Conservation (phyloP, 352 stramenopile genomes). For the Globisporangium orthogonon region DNA sequence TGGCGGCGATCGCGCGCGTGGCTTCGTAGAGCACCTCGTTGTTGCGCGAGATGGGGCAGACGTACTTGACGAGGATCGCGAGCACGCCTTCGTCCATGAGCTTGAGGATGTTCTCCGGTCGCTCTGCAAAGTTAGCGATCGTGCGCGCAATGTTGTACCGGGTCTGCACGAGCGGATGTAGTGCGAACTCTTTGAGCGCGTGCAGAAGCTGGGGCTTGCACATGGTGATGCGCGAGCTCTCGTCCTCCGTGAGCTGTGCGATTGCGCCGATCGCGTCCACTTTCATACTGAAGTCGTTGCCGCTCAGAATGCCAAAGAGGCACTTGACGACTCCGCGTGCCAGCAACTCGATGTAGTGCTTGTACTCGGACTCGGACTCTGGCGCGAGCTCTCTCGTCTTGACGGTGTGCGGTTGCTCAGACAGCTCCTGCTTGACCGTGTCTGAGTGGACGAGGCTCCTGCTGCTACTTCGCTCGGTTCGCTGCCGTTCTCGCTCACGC, state of each 20-base stretch:
- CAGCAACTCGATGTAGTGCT: conserved; percentile 68
- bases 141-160: conserved; percentile 61
- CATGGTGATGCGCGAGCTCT: conserved; percentile 56
- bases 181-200: conserved; percentile 54
- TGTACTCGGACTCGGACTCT: conserved; percentile 34
- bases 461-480: neutral
- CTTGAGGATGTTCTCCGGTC: conserved; percentile 65
- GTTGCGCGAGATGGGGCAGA: conserved; percentile 43
- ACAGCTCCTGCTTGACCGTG: conserved; percentile 11
- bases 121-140: conserved; percentile 71
- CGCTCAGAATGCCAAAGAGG: conserved; percentile 56
- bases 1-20: conserved; percentile 48
- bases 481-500: conserved; percentile 25
- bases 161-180: conserved; percentile 51
- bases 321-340: conserved; percentile 67
- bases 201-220: conserved; percentile 61
- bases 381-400: neutral
- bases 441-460: conserved; percentile 10
- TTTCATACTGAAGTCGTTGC: conserved; percentile 70
- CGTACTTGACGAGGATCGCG: conserved; percentile 61
- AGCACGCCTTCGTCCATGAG: conserved; percentile 63
- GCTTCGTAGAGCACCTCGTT: conserved; percentile 50
- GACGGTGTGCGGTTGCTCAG: conserved; percentile 1
- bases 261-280: conserved; percentile 62
- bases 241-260: conserved; percentile 54